Evolutionary conservation across 495 filamentous ascomycete species (phyloP), one percentile per base, ranked within the genome.

Genomic region (Darksidea phi): DNA sequence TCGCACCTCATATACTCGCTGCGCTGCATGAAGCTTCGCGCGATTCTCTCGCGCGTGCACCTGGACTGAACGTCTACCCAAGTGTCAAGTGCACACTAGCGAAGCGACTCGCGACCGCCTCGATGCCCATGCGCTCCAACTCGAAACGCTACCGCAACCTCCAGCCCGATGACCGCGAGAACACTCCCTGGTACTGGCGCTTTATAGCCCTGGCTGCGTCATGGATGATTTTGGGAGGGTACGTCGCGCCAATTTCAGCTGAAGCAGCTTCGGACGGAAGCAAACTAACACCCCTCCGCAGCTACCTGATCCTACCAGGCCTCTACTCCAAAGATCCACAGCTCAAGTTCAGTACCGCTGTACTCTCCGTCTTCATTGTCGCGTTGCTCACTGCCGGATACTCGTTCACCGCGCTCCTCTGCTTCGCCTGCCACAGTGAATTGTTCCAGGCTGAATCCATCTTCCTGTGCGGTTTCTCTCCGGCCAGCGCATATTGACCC

Each of bases 201-300:
- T 25, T 71, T 28, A 53, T 72, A 37, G 68, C 70, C 13, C 47
- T 74, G 12, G 61, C 59, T 6, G 65, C 72, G 12, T 67, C 65
- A 21, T 67, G 70, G 58, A 69, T 74, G 69, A 73, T 74, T 34
- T 53, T 74, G 49, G 72, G 72, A 59, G 72, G 72, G 66, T 68
- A 53, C 1, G 61, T 48, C 15, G 12, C 34, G 48, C 23, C 17
- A 26, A 12, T 26, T 38, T 18, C 46, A 52, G 60, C 54, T 51
- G 25, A 56, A 56, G 21, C 25, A 13, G 23, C 41, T 1, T 21
- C 25, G 12, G 45, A 48, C 21, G 25, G 6, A 47, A 51, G 21
- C 36, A 53, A 65, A 51, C 48, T 11, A 18, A 15, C 20, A 6
- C 15, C 28, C 7, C 47, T 3, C 21, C 43, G 13, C 41, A 73